Conservation (phyloP, 2,329 filamentous ascomycete species). For the Aureobasidium namibiae region DNA sequence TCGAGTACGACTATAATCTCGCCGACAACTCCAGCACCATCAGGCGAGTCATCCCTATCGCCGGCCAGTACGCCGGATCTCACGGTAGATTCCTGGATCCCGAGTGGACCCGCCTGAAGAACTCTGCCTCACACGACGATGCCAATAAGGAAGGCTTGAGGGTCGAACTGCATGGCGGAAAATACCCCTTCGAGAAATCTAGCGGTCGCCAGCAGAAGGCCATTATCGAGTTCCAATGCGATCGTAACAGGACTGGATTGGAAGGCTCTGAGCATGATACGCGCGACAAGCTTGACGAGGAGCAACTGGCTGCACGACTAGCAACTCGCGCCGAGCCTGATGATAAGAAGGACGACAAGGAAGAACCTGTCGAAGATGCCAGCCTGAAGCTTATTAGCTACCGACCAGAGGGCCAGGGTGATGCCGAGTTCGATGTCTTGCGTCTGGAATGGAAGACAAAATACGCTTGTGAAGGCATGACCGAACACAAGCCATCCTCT, state of each 20-base stretch:
- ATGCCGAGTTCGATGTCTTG: constrained; percentile 51
- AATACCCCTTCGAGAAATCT: constrained; percentile 41
- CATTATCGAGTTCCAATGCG: constrained; percentile 79
- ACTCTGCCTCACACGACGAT: constrained; percentile 56
- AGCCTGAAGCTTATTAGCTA: constrained; percentile 74
- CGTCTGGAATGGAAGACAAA: constrained; percentile 80
- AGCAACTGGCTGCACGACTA: constrained; percentile 45
- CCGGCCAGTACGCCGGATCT: constrained; percentile 56
- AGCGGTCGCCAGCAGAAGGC: constrained; percentile 57
- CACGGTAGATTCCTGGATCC: constrained; percentile 56
- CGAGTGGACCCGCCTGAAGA: constrained; percentile 57
- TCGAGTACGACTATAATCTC: constrained; percentile 50
- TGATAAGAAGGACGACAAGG: constrained; percentile 22
- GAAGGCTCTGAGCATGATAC: constrained; percentile 58
- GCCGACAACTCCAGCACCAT: constrained; percentile 43
- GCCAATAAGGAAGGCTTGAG: constrained; percentile 62
- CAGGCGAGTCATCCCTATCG: constrained; percentile 60
- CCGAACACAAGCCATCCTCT: constrained; percentile 18
- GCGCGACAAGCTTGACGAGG: constrained; percentile 46
- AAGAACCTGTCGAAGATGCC: constrained; percentile 39
- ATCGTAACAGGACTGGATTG: constrained; percentile 60
- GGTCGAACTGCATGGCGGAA: constrained; percentile 56
- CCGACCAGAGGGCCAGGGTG: constrained; percentile 48
- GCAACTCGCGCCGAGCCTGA: constrained; percentile 25
- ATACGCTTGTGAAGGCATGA: constrained; percentile 65